Evolutionary conservation across 2,329 filamentous ascomycete species (phyloP), one percentile per base, ranked within the genome.

Genomic region (Ascochyta lentis): DNA sequence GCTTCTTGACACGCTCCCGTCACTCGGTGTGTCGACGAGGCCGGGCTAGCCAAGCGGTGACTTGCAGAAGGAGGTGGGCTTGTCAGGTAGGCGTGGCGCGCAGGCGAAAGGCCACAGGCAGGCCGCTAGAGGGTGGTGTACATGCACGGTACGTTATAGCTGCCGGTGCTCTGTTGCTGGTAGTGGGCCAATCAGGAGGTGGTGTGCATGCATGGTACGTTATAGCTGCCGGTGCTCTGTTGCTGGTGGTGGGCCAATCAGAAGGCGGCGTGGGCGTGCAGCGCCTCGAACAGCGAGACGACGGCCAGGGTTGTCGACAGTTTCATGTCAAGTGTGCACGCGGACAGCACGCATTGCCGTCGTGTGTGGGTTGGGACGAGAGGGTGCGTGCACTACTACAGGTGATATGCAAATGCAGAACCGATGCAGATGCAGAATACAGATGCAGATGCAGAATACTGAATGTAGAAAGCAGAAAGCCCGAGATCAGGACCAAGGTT

Each of bases 51-150:
- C 55, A 54, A 49, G 42, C 38, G 44, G 42, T 39, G 53, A 47
- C 31, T 37, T 43, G 53, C 53, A 56, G 53, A 43, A 47, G 53
- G 19, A 43, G 33, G 29, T 46, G 46, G 23, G 41, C 29, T 34
- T 50, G 53, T 50, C 46, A 56, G 53, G 42, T 38, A 50, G 53
- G 23, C 15, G 47, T 45, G 38, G 52, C 35, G 46, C 16, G 45
- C 45, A 40, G 39, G n/a, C 47, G 16, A 29, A 42, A 34, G 53
- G 53, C 10, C 29, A 10, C 29, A 9, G 1, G 27, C 8, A 47
- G 29, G 42, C 46, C 41, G n/a, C 38, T 56, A 45, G 47, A 56
- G 46, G 19, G 19, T 40, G 27, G 27, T 29, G 27, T 10, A 41
- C 41, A 6, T 6, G 8, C 24, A 26, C 1, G 19, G 19, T 45